Evolutionary conservation across 306 rosid species (phyloP), one percentile per base, ranked within the genome.

Genomic region (Gastrolobium bilobum): DNA sequence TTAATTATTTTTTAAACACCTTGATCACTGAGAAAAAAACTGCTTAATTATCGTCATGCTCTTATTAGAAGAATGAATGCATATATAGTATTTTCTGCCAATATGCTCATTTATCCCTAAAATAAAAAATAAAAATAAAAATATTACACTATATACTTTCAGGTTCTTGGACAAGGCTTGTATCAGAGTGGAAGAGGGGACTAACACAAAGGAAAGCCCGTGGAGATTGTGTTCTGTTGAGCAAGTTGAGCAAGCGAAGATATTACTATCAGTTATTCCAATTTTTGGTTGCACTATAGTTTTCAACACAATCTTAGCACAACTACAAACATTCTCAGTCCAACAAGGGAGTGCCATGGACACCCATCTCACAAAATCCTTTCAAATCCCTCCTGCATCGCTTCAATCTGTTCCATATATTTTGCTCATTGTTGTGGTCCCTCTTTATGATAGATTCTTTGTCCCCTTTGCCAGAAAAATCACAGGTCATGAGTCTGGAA

Each of bases 251-350:
- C 91, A 93, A 93, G 96, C 83, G 40, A 96, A 96, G 86, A 89
- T 85, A 53, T 51, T 96, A 47, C 63, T 96, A 3, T 96, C 97
- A 26, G 90, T 90, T 7, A 68, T 96, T 71, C 99, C 99, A 40
- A 96, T 96, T 4, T 90, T 96, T 80, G 90, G 94, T 20, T 93
- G 98, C 93, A 96, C 99, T 47, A 96, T 96, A 9, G 53, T 96
- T 76, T 96, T 96, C 94, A 93, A 96, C 91, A 91, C 99, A 11
- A 93, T 96, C 71, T 83, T 96, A 51, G 99, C 99, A 76, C 99
- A 96, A 8, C 98, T 96, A 64, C 99, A 96, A 58, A 96, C 99
- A 11, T 96, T 96, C 88, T 93, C 99, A 7, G 99, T 96, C 73
- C 97, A 93, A 75, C 99, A 96, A 88, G 99, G 99, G 14, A 85